Base-by-base conservation (phyloP, 2,329 filamentous ascomycete species). In the Helotiales sp. region DNA sequence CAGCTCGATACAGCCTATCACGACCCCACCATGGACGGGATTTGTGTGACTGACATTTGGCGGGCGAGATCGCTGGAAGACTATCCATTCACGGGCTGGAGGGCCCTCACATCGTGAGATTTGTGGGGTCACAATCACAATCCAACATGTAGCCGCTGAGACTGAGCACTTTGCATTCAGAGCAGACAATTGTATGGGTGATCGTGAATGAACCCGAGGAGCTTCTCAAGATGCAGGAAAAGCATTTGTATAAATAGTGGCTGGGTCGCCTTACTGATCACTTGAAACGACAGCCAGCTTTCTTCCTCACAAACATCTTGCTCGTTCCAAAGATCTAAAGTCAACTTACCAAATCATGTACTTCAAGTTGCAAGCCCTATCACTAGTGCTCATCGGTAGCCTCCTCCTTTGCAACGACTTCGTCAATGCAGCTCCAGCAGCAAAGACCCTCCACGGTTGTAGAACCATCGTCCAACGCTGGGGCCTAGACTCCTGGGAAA, bases 391-490 rank as follows among this genome's bases (percentile, higher is more conserved):
- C 30, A 34, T 55, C n/a, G 4, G 52, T 3, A 11, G 7, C 30
- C 30, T 55, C 10, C 8, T 54, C 1, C 6, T 55, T 6, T 55
- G 28, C n/a, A 37, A 17, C 4, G 30, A 17, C 10, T 34, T n/a
- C 6, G 52, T 55, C n/a, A 13, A 1, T 24, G 52, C 52, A 37
- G 34, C 52, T 11, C 52, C 28, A 20, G 6, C 52, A 15, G 28
- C 52, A 22, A 55, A 34, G 30, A 6, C 61, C 2, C 52, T 58
- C n/a, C 61, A 64, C n/a, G 22, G 32, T 11, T 64, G 61, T 28
- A 22, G 49, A 24, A 52, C 58, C 50, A 40, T 47, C 40, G 52
- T 64, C n/a, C 61, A 64, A 58, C 40, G 61, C 32, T 64, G 61
- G 61, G 54, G 61, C 20, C 61, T 45, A 13, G 37, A 64, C 26